These are phyloP conservation scores for Fusarium humuli DNA, from an alignment of 2,329 filamentous ascomycete genomes.

Conservation along the genomic window DNA sequence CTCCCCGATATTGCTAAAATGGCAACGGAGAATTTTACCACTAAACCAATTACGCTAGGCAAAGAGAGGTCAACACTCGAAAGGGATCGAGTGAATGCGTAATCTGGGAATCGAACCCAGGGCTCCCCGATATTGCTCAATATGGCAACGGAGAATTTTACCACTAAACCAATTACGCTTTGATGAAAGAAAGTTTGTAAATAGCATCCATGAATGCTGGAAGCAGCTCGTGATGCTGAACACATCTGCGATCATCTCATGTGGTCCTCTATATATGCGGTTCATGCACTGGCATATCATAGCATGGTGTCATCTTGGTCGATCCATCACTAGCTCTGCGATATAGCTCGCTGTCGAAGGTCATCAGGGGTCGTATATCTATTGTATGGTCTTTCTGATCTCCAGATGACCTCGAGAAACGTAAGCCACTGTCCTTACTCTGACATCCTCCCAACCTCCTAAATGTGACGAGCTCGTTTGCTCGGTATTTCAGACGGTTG, in stretches of 20 bases:
- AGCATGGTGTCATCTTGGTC: neutral
- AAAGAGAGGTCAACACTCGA: too few relatives aligned
- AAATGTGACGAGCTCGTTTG: neutral
- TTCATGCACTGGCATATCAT: neutral
- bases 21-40: conserved; percentile 9
- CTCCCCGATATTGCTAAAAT: neutral
- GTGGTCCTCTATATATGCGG: neutral
- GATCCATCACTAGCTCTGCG: neutral
- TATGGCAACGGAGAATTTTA: conserved; percentile 12
- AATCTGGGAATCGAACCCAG: conserved; percentile 11
- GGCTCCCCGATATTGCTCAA: too few relatives aligned
- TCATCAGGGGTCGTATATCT: neutral
- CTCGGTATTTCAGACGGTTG: neutral
- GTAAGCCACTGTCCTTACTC: neutral
- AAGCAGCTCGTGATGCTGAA: neutral
- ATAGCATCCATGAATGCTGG: neutral
- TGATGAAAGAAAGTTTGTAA: neutral
- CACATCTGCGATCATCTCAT: neutral
- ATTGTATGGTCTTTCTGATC: neutral
- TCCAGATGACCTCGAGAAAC: neutral
- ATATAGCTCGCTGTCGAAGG: neutral
- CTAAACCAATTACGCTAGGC: conserved; percentile 2
- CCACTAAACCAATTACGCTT: conserved; percentile 12
- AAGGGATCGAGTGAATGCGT: neutral
- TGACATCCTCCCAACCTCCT: neutral